Evolutionary conservation across 306 rosid genomes (phyloP).

Genomic region (Malus fusca): DNA sequence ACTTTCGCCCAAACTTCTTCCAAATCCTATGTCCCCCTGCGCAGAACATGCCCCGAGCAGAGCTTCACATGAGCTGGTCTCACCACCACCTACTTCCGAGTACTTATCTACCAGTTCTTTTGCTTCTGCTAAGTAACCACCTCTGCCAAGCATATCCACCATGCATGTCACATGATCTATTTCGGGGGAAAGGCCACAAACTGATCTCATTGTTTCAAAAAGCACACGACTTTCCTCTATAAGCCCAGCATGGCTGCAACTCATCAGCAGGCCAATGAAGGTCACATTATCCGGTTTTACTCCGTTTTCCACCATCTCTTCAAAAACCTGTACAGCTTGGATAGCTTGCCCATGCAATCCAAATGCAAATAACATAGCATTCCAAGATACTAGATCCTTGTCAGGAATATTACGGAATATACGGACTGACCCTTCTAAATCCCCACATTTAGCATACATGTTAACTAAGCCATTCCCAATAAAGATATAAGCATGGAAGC

Average conservation of each 20-base stretch:
- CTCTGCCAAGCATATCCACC: conserved; percentile 80
- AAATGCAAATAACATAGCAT: conserved; percentile 62
- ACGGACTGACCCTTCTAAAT: conserved; percentile 39
- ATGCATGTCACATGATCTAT: conserved; percentile 68
- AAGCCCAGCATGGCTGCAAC: conserved; percentile 79
- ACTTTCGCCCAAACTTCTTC: conserved; percentile 41
- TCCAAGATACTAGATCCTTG: conserved; percentile 78
- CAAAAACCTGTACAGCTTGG: conserved; percentile 36
- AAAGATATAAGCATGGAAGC: conserved; percentile 37
- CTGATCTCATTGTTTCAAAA: conserved; percentile 47
- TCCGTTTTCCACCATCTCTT: conserved; percentile 47
- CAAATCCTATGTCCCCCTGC: conserved; percentile 39
- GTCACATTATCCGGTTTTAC: conserved; percentile 69
- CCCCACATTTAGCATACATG: conserved; percentile 81
- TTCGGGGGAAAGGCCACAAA: conserved; percentile 42
- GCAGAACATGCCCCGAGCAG: conserved; percentile 63
- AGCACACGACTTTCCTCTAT: conserved; percentile 40
- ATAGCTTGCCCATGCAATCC: conserved; percentile 57
- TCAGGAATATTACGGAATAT: conserved; percentile 38
- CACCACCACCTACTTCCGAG: conserved; percentile 19
- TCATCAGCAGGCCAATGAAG: conserved; percentile 64
- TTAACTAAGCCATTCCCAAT: conserved; percentile 65
- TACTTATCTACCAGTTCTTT: conserved; percentile 36
- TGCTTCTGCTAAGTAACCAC: conserved; percentile 64
- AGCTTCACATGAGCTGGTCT: conserved; percentile 34